Evolutionary conservation across 305 asterid species (phyloP).

Genomic region (Fraxinus baroniana): DNA sequence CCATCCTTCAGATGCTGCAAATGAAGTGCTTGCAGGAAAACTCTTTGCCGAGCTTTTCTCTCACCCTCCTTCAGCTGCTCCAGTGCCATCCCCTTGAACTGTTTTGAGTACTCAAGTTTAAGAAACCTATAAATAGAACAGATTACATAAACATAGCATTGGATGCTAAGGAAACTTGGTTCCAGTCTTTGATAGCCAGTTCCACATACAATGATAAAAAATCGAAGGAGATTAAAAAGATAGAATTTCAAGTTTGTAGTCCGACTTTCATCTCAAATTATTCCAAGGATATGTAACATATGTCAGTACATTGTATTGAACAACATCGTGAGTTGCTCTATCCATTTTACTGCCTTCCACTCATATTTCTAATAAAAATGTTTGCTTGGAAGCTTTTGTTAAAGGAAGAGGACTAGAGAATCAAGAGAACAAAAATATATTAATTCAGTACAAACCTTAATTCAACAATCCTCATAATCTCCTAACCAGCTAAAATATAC

Average conservation of each 20-base stretch:
- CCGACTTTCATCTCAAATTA: not conserved
- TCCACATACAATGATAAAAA: not conserved
- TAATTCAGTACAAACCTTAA: conserved; percentile 5
- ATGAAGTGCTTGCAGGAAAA: conserved; percentile 56
- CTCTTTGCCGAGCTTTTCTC: conserved; percentile 40
- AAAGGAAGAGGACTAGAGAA: not conserved
- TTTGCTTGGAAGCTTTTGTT: not conserved
- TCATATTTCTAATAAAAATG: not conserved
- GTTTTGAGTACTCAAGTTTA: not conserved
- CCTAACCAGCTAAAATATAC: not conserved
- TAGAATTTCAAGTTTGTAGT: not conserved
- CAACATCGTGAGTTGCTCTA: not conserved
- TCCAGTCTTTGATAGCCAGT: not conserved
- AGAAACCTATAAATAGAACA: not conserved
- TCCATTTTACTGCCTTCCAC: not conserved
- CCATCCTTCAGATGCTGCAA: conserved; percentile 88
- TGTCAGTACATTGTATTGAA: not conserved
- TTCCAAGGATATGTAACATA: not conserved
- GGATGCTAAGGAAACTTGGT: not conserved
- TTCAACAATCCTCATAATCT: not conserved
- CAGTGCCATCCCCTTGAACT: conserved; percentile 32
- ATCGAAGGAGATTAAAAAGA: not conserved
- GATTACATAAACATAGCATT: not conserved
- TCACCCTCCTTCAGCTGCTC: conserved; percentile 40
- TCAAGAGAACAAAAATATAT: not conserved